Evolutionary conservation across 140 eudicot species (phyloP), one percentile per base, ranked within the genome.

Genomic region (Oenanthe javanica): DNA sequence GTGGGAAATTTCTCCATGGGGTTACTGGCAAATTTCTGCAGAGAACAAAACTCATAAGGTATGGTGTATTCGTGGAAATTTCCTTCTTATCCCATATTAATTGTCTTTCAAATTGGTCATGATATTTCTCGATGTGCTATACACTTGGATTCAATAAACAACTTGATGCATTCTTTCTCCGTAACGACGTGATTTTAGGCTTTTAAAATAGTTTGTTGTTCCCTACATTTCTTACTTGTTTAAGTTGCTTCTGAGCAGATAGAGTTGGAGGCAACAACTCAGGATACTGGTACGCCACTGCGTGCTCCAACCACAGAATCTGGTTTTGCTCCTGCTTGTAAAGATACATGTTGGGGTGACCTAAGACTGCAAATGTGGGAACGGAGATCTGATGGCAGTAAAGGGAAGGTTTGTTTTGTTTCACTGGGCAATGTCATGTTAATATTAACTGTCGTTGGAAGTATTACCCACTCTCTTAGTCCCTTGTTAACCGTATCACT

Each of bases 1-100:
- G 49, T 95, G 97, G 97, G 99, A 95, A 82, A 73, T 95, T 85
- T 80, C 89, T 84, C 89, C 87, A 81, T 95, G 99, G 99, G 99
- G 99, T 84, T 67, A 73, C 78, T 95, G 99, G 98, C 79, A 79
- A 54, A 78, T 95, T 61, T 85, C 91, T 45, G 99, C 91, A 21
- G 86, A 89, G 80, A 95, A 88, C 75, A 93, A 83, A 80, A 89
- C 90, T 12, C 92, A 95, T 55, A 88, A 83, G 96, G 98, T 92
- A 79, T 31, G 36, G 36, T 31, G 36, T 31, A 31, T 31, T 31
- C 36, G 36, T 31, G 36, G 36, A 31, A 31, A 31, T 31, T 31
- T 31, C 36, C 36, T 31, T 31, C 36, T 27, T 4, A 46, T 40
- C 16, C 57, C 21, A 14, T 27, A 46, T 57, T 57, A 25, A 6